These are phyloP conservation scores for Entomortierella parvispora DNA, from an alignment of 192 early-diverging fungal species.

Conservation along the genomic window DNA sequence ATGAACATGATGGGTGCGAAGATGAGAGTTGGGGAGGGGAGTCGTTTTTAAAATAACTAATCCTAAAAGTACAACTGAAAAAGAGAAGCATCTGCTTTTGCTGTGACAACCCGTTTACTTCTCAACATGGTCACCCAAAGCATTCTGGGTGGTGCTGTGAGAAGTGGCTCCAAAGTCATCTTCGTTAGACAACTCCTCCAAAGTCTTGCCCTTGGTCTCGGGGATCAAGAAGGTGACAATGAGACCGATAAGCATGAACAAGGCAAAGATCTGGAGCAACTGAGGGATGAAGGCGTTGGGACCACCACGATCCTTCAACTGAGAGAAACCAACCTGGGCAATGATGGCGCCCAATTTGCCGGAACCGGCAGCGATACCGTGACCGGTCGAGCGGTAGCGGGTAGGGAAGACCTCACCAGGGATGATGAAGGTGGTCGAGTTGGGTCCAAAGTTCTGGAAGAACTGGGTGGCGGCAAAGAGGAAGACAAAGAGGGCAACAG, in stretches of 20 bases:
- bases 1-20: no score
- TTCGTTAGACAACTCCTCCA: slow-evolving; percentile 71
- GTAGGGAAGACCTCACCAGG: slow-evolving; percentile 87
- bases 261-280: slow-evolving; percentile 75
- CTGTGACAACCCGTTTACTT: slow-evolving; percentile 2
- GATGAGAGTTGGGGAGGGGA: no score
- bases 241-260: slow-evolving; percentile 79
- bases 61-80: no score
- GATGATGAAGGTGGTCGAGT: slow-evolving; percentile 88
- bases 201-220: slow-evolving; percentile 78
- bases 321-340: slow-evolving; percentile 77
- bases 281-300: slow-evolving; percentile 66
- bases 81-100: no score
- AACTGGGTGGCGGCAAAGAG: slow-evolving; percentile 74
- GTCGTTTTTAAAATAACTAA: no score
- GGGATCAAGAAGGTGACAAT: slow-evolving; percentile 68
- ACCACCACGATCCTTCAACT: slow-evolving; percentile 75
- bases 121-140: slow-evolving; percentile 18
- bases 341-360: slow-evolving; percentile 81
- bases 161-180: not conserved
- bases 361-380: slow-evolving; percentile 81
- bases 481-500: slow-evolving; percentile 63
- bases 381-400: slow-evolving; percentile 76
- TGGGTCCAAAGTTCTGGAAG: slow-evolving; percentile 96
- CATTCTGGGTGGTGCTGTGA: not conserved